Percentiles rank a stretch among this genome's conserved stretches.
These are phyloP conservation scores for Castanea sativa DNA, from an alignment of 306 rosid genomes.

Conservation along the genomic window DNA sequence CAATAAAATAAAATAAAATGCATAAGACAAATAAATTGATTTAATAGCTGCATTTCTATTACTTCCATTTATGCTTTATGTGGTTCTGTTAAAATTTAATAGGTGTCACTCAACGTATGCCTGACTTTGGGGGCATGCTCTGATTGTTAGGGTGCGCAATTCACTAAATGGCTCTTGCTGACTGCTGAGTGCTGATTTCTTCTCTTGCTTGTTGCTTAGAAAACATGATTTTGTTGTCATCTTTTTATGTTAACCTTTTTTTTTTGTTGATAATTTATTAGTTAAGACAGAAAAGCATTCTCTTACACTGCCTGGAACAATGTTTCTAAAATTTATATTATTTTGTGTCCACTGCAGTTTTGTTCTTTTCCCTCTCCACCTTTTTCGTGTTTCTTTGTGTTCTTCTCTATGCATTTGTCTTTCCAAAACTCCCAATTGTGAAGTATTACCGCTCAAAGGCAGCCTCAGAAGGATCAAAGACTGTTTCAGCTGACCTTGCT, in stretches of 20 bases:
- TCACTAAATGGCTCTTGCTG: neutral
- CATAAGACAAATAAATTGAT: neutral
- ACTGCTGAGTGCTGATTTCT: neutral
- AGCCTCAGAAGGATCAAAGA: conserved; percentile 81
- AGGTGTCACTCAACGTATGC: neutral
- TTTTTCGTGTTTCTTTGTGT: conserved; percentile 68
- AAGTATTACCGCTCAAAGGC: conserved; percentile 84
- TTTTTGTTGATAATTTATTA: neutral
- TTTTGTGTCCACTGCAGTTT: conserved; percentile 49
- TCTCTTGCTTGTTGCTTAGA: neutral
- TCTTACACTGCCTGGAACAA: neutral
- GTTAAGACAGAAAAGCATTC: neutral
- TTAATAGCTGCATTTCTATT: neutral
- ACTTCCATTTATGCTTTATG: neutral
- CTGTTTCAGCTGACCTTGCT: conserved; percentile 83
- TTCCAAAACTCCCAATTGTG: conserved; percentile 73
- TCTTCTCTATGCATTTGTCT: conserved; percentile 59
- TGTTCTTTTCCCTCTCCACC: conserved; percentile 70
- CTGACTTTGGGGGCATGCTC: neutral
- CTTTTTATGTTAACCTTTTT: neutral
- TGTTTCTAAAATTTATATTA: neutral
- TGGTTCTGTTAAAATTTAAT: neutral
- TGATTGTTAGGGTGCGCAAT: neutral
- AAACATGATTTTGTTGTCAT: neutral
- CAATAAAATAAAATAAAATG: too few species aligned